Evolutionary conservation across 192 early-diverging fungal species (phyloP), one percentile per base, ranked within the genome.

Genomic region (Diversispora eburnea): DNA sequence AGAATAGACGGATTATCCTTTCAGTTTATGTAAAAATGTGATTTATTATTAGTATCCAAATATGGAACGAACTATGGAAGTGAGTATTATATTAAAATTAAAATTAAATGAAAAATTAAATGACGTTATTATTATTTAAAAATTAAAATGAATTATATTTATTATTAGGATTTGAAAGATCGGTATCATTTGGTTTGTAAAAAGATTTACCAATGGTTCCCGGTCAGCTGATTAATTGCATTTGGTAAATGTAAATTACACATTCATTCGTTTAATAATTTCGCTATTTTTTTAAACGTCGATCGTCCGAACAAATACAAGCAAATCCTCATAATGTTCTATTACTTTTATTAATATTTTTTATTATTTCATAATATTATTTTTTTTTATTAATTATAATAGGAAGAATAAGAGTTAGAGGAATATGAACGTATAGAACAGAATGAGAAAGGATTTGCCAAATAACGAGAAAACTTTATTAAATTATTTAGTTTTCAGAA

Each of bases 381-480:
- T 2, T 1, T 33, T 33, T 1, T 33, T 33, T 33, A 33, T 33
- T 33, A 7, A 17, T 59, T 59, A 17, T 17, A 20, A 49, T 76
- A 81, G 76, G 94, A 97, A 93, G 93, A 75, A 78, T 33, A 86
- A 9, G 78, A 96, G 8, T 86, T 89, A n/a, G 57, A 88, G 62
- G 93, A 96, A 77, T 88, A 91, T 9, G 84, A 90, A 13, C 86
- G 91, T 51, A 88, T 94, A 15, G 93, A 97, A 72, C 85, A 86
- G 43, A 92, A 93, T 68, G 93, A 95, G 78, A 85, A 85, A 43
- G 83, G 88, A 62, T 84, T 93, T 60, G 81, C 87, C 3, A 33
- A 85, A 85, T 92, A 97, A 74, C 91, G 95, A 39, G 93, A 95
- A 70, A 81, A 83, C 59, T 71, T 97, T 72, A 80, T 93, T 39